phyloP scores from a whole-genome alignment of 2,329 filamentous ascomycete genomes.

The Verticillium nubilum region DNA sequence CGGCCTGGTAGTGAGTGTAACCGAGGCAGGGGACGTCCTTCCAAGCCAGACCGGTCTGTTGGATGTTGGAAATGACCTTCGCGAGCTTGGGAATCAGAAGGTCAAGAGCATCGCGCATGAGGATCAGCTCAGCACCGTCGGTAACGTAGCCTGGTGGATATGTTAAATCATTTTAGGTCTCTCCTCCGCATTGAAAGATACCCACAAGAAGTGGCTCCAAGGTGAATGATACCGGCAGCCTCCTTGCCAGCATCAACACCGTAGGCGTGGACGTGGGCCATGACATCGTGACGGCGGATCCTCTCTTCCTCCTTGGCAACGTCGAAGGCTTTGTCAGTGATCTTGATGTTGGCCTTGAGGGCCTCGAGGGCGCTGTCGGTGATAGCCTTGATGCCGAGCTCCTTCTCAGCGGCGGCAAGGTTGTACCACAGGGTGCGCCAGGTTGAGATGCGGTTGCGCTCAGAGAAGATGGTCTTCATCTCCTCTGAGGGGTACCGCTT shows the following conservation, averaged over 20 bases:
- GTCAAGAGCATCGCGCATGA: slow-evolving; percentile 63
- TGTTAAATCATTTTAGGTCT: neutral
- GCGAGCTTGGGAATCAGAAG: slow-evolving; percentile 74
- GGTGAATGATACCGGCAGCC: slow-evolving; percentile 80
- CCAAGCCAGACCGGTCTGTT: slow-evolving; percentile 65
- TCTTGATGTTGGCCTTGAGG: slow-evolving; percentile 67
- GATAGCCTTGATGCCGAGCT: slow-evolving; percentile 70
- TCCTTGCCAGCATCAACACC: slow-evolving; percentile 64
- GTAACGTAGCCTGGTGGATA: slow-evolving; percentile 43
- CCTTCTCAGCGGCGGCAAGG: slow-evolving; percentile 76
- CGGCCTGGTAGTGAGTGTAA: slow-evolving; percentile 69
- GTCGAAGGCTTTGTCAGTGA: slow-evolving; percentile 74
- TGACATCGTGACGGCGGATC: slow-evolving; percentile 48
- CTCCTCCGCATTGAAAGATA: neutral
- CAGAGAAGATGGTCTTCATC: slow-evolving; percentile 77
- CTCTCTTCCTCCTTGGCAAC: slow-evolving; percentile 73
- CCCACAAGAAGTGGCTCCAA: slow-evolving; percentile 47
- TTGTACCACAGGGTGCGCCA: slow-evolving; percentile 85
- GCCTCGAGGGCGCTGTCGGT: slow-evolving; percentile 68
- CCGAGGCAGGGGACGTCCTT: slow-evolving; percentile 66
- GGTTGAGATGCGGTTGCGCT: slow-evolving; percentile 66
- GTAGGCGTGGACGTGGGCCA: slow-evolving; percentile 62
- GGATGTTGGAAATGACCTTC: slow-evolving; percentile 70
- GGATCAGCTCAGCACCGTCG: slow-evolving; percentile 73
- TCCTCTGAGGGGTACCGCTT: slow-evolving; percentile 68